These are phyloP conservation scores for Aspergillus hancockii DNA, from an alignment of 495 filamentous ascomycete genomes.

Conservation along the genomic window DNA sequence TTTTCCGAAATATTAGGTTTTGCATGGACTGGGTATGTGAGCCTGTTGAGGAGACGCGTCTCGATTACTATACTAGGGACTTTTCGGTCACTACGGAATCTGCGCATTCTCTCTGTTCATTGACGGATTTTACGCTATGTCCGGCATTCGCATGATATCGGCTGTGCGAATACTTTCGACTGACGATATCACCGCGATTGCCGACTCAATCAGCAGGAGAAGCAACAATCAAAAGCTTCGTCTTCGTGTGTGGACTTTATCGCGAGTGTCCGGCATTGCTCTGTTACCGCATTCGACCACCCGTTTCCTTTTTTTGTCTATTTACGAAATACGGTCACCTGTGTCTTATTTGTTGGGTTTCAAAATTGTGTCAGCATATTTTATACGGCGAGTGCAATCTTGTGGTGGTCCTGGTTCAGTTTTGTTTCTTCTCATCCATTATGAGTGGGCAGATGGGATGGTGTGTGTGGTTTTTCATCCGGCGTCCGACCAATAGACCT, in stretches of 20 bases:
- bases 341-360: constrained; percentile 23
- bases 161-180: background rate
- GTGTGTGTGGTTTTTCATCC: constrained; percentile 42
- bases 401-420: constrained; percentile 33
- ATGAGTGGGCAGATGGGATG: constrained; percentile 41
- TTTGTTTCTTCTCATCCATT: constrained; percentile 31
- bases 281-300: constrained; percentile 15
- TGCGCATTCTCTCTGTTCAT: background rate
- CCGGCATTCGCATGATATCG: background rate
- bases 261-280: background rate
- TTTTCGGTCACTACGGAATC: background rate
- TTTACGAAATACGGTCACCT: constrained; percentile 23
- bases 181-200: too few relatives aligned
- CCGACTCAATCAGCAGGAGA: background rate
- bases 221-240: background rate
- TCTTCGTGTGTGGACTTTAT: background rate
- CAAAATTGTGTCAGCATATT: constrained; percentile 37
- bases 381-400: constrained; percentile 34
- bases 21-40: background rate
- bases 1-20: background rate
- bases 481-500: constrained; percentile 50
- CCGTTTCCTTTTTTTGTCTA: constrained; percentile 20
- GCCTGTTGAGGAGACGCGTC: background rate
- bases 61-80: background rate
- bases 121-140: too few relatives aligned